A percentile compares a stretch with the other conserved stretches of the same genome.
These are phyloP conservation scores for Allodekkera sacchari DNA, from an alignment of 805 yeast species.

Conservation along the genomic window DNA sequence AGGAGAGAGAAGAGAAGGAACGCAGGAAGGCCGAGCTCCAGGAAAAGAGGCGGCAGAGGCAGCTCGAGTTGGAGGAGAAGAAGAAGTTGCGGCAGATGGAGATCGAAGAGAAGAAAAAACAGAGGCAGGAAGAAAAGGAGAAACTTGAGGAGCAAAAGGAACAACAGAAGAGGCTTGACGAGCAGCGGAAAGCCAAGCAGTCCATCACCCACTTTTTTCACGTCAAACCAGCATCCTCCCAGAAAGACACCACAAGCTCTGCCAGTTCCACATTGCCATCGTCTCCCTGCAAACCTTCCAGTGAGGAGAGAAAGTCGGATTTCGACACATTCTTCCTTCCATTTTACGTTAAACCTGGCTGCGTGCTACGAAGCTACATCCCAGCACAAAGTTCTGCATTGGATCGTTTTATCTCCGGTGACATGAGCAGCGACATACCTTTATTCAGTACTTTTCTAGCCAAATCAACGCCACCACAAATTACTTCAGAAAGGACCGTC, in stretches of 20 bases:
- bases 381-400: constrained; percentile 3
- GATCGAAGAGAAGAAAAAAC: constrained; percentile 20
- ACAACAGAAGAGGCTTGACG: constrained; percentile 23
- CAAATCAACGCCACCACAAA: background rate
- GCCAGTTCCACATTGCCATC: no score
- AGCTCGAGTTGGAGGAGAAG: constrained; percentile 18
- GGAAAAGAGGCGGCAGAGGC: constrained; percentile 22
- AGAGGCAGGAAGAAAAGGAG: constrained; percentile 19
- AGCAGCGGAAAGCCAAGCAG: constrained; percentile 18
- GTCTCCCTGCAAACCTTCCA: no score
- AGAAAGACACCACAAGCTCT: no score
- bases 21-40: constrained; percentile 12
- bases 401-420: constrained; percentile 6
- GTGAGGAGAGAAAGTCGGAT: constrained; percentile 5
- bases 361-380: background rate
- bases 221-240: constrained; percentile 13
- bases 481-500: background rate
- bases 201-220: constrained; percentile 28
- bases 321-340: constrained; percentile 22
- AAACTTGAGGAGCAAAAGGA: constrained; percentile 24
- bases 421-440: no score
- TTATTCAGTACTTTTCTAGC: background rate
- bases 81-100: constrained; percentile 19
- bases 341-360: constrained; percentile 21
- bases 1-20: constrained; percentile 9